A percentile compares a stretch with the other conserved stretches of the same genome.
Evolutionary conservation across 2,329 filamentous ascomycete species (phyloP).

Genomic region (Cytospora chrysosperma): DNA sequence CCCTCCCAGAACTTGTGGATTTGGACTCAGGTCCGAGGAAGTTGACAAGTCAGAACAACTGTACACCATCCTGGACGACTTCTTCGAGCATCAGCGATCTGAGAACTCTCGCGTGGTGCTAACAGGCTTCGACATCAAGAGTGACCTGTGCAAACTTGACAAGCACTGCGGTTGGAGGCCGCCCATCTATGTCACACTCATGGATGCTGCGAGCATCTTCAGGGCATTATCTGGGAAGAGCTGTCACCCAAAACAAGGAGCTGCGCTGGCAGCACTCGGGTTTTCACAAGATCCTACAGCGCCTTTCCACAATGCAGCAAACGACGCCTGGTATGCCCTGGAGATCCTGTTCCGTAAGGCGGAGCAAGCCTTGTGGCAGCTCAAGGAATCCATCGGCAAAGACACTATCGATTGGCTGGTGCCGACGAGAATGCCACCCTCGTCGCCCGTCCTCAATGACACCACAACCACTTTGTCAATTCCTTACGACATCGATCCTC

Average conservation of each 20-base stretch:
- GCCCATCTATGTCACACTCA: neutral
- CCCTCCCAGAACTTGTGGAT: neutral
- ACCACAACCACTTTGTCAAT: neutral
- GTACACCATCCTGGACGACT: neutral
- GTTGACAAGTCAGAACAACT: neutral
- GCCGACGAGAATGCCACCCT: neutral
- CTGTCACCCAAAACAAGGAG: neutral
- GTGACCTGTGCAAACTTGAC: neutral
- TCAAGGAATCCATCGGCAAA: neutral
- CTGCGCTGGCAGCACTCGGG: neutral
- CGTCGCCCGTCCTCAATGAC: neutral
- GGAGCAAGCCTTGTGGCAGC: neutral
- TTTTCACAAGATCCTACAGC: neutral
- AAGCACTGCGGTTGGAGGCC: neutral
- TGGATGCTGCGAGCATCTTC: neutral
- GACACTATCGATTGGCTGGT: neutral
- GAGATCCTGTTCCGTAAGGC: slow-evolving; percentile 3
- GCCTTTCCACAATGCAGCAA: neutral
- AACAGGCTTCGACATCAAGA: neutral
- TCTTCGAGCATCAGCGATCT: neutral
- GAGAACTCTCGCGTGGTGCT: neutral
- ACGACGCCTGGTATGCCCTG: neutral
- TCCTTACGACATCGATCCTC: neutral
- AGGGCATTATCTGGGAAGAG: neutral
- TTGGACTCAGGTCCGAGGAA: neutral